Base-by-base conservation (phyloP, 768 basidiomycete species). In the Leucogyrophana mollusca region DNA sequence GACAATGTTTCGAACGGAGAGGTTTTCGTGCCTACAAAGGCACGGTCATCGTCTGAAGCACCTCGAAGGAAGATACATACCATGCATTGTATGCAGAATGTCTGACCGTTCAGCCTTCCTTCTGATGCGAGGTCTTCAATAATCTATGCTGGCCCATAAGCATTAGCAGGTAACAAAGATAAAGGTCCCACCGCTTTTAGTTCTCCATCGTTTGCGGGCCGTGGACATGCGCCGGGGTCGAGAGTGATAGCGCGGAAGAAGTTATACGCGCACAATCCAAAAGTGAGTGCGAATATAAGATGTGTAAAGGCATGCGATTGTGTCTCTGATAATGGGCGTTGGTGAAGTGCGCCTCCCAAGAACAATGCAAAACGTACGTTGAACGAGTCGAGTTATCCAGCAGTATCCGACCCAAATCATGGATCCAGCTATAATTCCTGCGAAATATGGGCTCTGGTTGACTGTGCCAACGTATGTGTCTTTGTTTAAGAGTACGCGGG, bases 81-180 rank as follows among this genome's bases (percentile, higher is more conserved):
- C 92, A 98, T 92, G 68, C 95, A 98, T 49, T 85, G 81, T 41
- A 99, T 87, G 59, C 96, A 98, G 65, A 98, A 98, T 9, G 93
- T 93, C 63, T 94, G 93, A 1, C 95, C 94, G 62, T 97, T 98
- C 21, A 99, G 70, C 14, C 87, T 75, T 13, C 94, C 92, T 59
- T 86, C 82, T 9, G 87, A 85, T 11, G 94, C 90, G 14, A 98
- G 72, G 22, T 93, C 90, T 61, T 97, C 94, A 39, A 99, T 85
- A 30, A 90, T 80, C 91, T 94, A 16, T 14, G 6, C 21, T 13
- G n/a, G 43, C 34, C 24, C 41, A 32, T 49, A 23, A 49, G 34
- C 4, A 10, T 2, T 36, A 10, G 33, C 8, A 30, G 11, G 20
- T 11, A 10, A 14, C 5, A 11, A 30, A 41, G 20, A 35, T 8